Evolutionary conservation across 768 basidiomycete species (phyloP).

Genomic region (Lentinula sp.): DNA sequence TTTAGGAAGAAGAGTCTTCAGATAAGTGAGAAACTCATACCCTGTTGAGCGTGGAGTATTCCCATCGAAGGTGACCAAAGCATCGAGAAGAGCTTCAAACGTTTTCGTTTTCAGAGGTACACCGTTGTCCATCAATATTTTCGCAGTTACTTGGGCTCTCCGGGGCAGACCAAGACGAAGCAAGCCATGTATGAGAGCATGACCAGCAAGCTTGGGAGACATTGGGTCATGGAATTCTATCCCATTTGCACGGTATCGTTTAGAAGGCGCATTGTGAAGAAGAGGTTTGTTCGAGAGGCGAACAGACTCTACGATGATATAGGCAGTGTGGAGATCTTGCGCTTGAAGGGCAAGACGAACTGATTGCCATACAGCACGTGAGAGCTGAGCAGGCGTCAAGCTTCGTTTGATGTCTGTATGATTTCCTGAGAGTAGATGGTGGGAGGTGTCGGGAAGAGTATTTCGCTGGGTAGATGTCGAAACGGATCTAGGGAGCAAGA

Average conservation of each 20-base stretch:
- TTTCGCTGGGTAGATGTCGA: neutral
- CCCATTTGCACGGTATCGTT: slow-evolving; percentile 7
- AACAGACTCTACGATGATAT: slow-evolving; percentile 1
- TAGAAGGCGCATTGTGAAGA: neutral
- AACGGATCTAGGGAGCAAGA: neutral
- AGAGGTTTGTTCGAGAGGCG: slow-evolving; percentile 6
- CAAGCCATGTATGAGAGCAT: slow-evolving; percentile 59
- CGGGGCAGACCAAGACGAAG: slow-evolving; percentile 42
- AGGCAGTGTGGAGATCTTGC: neutral
- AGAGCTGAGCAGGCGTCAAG: neutral
- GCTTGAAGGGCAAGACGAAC: neutral
- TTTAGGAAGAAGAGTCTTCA: slow-evolving; percentile 8
- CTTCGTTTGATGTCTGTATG: neutral
- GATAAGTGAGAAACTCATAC: neutral
- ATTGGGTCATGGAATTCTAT: slow-evolving; percentile 44
- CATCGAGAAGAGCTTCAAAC: slow-evolving; percentile 36
- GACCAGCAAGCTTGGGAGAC: slow-evolving; percentile 55
- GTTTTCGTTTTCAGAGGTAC: slow-evolving; percentile 44
- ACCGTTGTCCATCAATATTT: slow-evolving; percentile 48
- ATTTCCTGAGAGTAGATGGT: neutral
- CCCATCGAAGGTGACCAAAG: slow-evolving; percentile 10
- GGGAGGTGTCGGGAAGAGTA: neutral
- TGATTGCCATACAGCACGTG: neutral
- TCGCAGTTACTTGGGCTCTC: slow-evolving; percentile 43
- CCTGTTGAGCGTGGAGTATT: slow-evolving; percentile 9